Evolutionary conservation across 176 grass and related monocot genomes (phyloP), one percentile per base, ranked within the genome.

Genomic region (Coix lacrymajobi): DNA sequence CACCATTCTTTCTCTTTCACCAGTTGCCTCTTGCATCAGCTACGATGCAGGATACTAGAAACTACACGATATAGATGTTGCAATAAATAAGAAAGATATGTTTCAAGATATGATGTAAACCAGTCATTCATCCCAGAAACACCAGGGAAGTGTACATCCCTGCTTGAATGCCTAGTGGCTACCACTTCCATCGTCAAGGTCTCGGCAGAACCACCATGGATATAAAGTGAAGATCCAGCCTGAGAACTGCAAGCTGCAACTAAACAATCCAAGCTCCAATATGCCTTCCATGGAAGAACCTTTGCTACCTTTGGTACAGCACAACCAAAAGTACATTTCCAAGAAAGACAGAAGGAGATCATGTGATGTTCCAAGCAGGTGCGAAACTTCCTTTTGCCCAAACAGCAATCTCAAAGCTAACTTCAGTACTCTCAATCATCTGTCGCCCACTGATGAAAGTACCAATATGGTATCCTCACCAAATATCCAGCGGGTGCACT

Each of bases 71-170:
- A 73, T 82, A 48, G 66, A 66, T 90, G 17, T 31, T 69, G 67
- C 67, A 90, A 79, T 90, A 67, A 90, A 90, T 86, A 86, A 67
- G 73, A 73, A 82, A 78, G 73, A 79, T 78, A 58, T 79, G 73
- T 17, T 75, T 58, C 28, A 63, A 88, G 58, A 84, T 79, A 40
- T 40, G n/a, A 58, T 71, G 39, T 70, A 71, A 48, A 31, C 63
- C 30, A 24, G 17, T 9, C n/a, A 64, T 58, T 57, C 45, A 66
- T 73, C 58, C 40, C 83, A 82, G 58, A 71, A 79, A 78, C 29
- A n/a, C 65, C 60, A 86, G 78, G 83, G 56, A 86, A 86, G 78
- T 86, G 66, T 66, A 58, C 73, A 86, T 86, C 73, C 65, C 45
- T 66, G 54, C 65, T 77, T 69, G 44, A 57, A n/a, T 76, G 64